Evolutionary conservation across 2,329 filamentous ascomycete species (phyloP), one percentile per base, ranked within the genome.

Genomic region (Colletotrichum plurivorum): DNA sequence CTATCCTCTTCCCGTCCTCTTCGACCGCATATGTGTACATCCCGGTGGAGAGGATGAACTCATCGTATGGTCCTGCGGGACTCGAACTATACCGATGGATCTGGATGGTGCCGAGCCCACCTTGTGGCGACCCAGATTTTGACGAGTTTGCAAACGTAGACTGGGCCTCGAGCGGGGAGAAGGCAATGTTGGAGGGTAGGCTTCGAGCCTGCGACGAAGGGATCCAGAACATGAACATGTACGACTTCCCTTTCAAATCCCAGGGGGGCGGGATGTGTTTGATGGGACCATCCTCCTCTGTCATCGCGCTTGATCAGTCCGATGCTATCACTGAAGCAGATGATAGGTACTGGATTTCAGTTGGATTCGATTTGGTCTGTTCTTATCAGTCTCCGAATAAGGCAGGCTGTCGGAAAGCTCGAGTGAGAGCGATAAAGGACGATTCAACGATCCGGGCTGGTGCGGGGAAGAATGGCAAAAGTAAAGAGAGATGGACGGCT

Each of bases 11-110:
- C 7, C 74, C 76, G 5, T 75, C 74, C 27, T 76, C 72, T 20
- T 79, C 80, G 39, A 80, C 76, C 15, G 77, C 75, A 68, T 83
- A 84, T 10, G 79, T 77, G 70, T 83, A 86, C 54, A 72, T 76
- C 1, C 86, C 85, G 0, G 86, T 85, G 2, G 81, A 75, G 43
- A 88, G 72, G 39, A 85, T 75, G 64, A 88, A 74, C 76, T 88
- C 86, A 69, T 88, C 86, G 67, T 88, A 88, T 0, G 85, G 80
- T 0, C 86, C 86, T 4, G 85, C 84, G 0, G 85, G 85, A 4
- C 81, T 84, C 16, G 85, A 80, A 0, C 75, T 77, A 73, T 88
- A 88, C 15, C 85, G 81, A 25, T 88, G 78, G 59, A 88, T 74
- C 75, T 87, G 84, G 18, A 87, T 76, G 76, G 84, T 83, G 68